phyloP scores from a whole-genome alignment of 192 early-diverging fungal species.

The Coemansia sp. region DNA sequence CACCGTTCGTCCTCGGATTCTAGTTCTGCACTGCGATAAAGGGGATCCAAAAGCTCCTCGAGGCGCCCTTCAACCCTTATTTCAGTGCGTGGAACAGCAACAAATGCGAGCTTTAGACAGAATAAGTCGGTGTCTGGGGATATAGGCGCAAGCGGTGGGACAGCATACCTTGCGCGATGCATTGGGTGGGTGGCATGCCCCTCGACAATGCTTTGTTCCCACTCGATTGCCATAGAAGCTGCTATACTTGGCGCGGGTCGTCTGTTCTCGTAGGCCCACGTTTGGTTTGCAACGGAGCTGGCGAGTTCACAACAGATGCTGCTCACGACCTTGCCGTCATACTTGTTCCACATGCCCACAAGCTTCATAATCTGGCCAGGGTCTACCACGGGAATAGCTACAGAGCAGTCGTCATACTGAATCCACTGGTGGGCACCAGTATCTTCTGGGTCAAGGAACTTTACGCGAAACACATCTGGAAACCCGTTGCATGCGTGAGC shows the following conservation, averaged over 20 bases:
- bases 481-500: background rate
- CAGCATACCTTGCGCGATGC: slow-evolving; percentile 63
- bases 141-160: slow-evolving; percentile 59
- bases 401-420: background rate
- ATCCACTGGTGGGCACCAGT: slow-evolving; percentile 39
- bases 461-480: slow-evolving; percentile 3
- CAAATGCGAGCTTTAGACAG: slow-evolving; percentile 49
- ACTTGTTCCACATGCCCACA: slow-evolving; percentile 53
- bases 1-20: slow-evolving; percentile 1
- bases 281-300: slow-evolving; percentile 60
- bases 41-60: slow-evolving; percentile 37
- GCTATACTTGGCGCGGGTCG: slow-evolving; percentile 33
- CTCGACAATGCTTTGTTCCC: slow-evolving; percentile 69
- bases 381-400: slow-evolving; percentile 15
- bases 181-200: slow-evolving; percentile 75
- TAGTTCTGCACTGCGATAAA: slow-evolving; percentile 32
- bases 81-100: slow-evolving; percentile 54
- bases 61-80: slow-evolving; percentile 54
- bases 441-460: slow-evolving; percentile 54
- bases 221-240: slow-evolving; percentile 56
- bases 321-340: slow-evolving; percentile 24
- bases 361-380: slow-evolving; percentile 50
- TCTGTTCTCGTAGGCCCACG: slow-evolving; percentile 36
- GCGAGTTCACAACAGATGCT: slow-evolving; percentile 57
- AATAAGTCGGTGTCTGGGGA: slow-evolving; percentile 46